Base-by-base conservation (phyloP, 2,329 filamentous ascomycete genomes). In the Xylaria sp. region DNA sequence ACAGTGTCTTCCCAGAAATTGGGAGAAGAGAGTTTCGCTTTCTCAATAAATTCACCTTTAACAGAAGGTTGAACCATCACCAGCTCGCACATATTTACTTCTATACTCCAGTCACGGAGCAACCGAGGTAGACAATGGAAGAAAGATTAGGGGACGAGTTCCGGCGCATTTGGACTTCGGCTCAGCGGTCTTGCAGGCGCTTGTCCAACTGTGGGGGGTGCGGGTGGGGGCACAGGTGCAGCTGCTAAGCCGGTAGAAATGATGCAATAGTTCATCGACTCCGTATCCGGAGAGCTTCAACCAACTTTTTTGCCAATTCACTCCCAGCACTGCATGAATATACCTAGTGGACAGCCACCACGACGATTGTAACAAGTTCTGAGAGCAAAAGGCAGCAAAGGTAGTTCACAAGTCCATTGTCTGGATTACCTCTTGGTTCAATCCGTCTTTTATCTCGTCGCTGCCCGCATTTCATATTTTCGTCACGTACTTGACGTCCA, bases 201-300 rank as follows among this genome's bases (percentile, higher is more conserved):
- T 5, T 30, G 23, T 30, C 23, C 4, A 30, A 30, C 23, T 30
- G 23, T 30, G 23, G 23, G 3, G 23, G 23, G 23, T 30, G 23
- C 16, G 1, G 23, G 23, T 30, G 23, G 23, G 23, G 23, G 23
- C 23, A 30, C 5, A 30, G 16, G 16, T 16, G 16, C 16, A 16
- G 16, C 16, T 30, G 23, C 23, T 30, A 30, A 30, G 4, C 23
- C 4, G 4, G 23, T 30, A 30, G 23, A 30, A 52, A 47, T 56
- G 48, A 51, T 55, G 51, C 57, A 57, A 55, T 42, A 42, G 2
- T 42, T 42, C 52, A 10, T 51, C 30, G 30, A 34, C 61, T 63
- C 61, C 61, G 58, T 56, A 42, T 16, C 35, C 59, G 61, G 61
- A 61, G 61, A 56, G 34, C 37, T 35, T 52, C 42, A 30, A 52